Base-by-base conservation (phyloP, 257 asterid genomes). In the Jacaranda mimosifolia region DNA sequence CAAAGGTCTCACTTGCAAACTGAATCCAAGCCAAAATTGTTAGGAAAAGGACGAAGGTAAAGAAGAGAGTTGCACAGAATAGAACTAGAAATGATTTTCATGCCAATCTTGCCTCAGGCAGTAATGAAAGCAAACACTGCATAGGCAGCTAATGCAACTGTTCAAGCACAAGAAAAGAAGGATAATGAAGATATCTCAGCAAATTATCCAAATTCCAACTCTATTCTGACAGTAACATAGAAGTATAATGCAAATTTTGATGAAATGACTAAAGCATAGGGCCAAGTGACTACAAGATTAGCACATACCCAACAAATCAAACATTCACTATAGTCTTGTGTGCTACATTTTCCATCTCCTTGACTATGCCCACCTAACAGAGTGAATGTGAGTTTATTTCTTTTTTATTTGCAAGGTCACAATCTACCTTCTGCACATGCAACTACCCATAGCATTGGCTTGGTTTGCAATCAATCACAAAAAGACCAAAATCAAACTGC, bases 1-100 rank as follows among this genome's bases (percentile, higher is more conserved):
- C 85, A 78, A 96, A 92, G 84, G 85, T 83, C 89, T 74, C 97
- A 68, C 80, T 76, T 5, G 66, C 80, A 83, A 93, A 88, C 99
- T 93, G 87, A 77, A 87, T 69, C 57, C 63, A 79, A 63, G 60
- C 58, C 43, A 72, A 40, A 70, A 76, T 35, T 52, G 65, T 83
- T 26, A 79, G 70, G 59, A 77, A 73, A 43, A 63, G 68, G 52
- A 67, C 43, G 77, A 56, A 46, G 4, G 52, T 57, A 45, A 6
- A 69, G 9, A 38, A 59, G 73, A 63, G 46, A 60, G 68, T 43
- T 51, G 73, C 71, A 63, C 52, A 64, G 65, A 55, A 21, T 21
- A 53, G 43, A 32, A 48, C 11, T 42, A 49, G 40, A 70, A 46
- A 74, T 15, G 63, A 58, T 40, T 75, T 68, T 35, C 68, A 26